Percentiles rank a stretch among this genome's conserved stretches.
Evolutionary conservation across 2,329 filamentous ascomycete genomes (phyloP).

Genomic region (Ceratocystis cacaofunesta): DNA sequence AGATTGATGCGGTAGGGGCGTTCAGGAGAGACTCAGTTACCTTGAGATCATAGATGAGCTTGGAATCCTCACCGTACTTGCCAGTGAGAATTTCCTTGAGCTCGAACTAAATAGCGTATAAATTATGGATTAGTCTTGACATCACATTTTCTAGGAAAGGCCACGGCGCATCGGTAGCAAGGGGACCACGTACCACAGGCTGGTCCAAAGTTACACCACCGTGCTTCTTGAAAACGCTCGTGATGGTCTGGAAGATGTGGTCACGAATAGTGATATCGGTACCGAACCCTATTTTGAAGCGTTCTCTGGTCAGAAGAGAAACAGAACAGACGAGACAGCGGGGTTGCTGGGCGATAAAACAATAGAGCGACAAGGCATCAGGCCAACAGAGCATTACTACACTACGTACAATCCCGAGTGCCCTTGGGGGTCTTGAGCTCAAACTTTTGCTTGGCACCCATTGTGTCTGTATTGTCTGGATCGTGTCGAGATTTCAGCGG

Average conservation of each 20-base stretch:
- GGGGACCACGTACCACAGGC: slow-evolving; percentile 33
- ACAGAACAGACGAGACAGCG: not conserved
- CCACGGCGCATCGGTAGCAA: not conserved
- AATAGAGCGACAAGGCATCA: not conserved
- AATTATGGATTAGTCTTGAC: not conserved
- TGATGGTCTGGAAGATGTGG: slow-evolving; percentile 63
- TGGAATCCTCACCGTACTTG: slow-evolving; percentile 86
- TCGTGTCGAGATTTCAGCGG: not conserved
- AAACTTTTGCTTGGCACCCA: slow-evolving; percentile 37
- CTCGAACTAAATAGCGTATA: slow-evolving; percentile 42
- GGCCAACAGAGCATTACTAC: not conserved
- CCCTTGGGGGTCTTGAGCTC: slow-evolving; percentile 82
- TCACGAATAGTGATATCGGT: slow-evolving; percentile 68
- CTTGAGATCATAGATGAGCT: slow-evolving; percentile 64
- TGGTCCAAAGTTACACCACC: slow-evolving; percentile 69
- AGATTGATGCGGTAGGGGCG: not conserved
- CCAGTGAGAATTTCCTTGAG: slow-evolving; percentile 72
- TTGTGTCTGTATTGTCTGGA: slow-evolving; percentile 16
- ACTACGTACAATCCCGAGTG: slow-evolving; percentile 58
- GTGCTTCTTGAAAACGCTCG: slow-evolving; percentile 68
- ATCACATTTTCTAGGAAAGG: not conserved
- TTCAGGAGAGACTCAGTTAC: not conserved
- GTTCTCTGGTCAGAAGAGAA: slow-evolving; percentile 2
- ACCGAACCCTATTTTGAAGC: slow-evolving; percentile 40
- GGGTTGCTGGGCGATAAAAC: slow-evolving; percentile 3